phyloP scores from a whole-genome alignment of 306 rosid genomes.

The Senna siamea region DNA sequence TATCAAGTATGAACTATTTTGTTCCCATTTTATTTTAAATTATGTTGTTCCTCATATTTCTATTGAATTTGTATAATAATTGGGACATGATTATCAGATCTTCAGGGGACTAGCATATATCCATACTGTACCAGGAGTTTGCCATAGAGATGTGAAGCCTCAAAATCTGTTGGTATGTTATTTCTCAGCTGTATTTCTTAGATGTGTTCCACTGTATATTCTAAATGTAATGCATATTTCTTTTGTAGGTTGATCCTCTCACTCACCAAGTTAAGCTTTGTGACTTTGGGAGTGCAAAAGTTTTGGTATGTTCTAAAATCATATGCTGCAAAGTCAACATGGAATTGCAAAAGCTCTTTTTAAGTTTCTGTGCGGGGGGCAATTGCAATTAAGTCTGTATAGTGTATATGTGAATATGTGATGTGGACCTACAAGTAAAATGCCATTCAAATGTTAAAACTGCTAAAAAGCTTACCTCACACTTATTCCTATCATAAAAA shows the following conservation, averaged over 20 bases:
- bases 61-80: too few species aligned
- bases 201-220: background rate
- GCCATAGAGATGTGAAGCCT: too few species aligned
- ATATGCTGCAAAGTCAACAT: background rate
- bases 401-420: constrained; percentile 12
- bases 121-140: too few species aligned
- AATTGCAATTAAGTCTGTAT: constrained; percentile 2
- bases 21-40: too few species aligned
- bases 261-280: constrained; percentile 92
- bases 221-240: constrained; percentile 28
- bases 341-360: constrained; percentile 4
- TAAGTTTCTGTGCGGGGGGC: background rate
- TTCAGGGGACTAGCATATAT: too few species aligned
- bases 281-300: constrained; percentile 94
- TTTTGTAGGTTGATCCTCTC: constrained; percentile 76
- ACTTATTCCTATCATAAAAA: constrained; percentile 11
- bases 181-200: constrained; percentile 31
- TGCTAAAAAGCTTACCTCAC: background rate
- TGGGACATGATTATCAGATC: too few species aligned
- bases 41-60: too few species aligned
- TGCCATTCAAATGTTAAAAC: constrained; percentile 16
- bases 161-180: too few species aligned
- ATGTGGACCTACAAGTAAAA: background rate
- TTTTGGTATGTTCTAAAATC: constrained; percentile 53
- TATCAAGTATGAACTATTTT: too few species aligned